phyloP scores from a whole-genome alignment of 208 protist species.

The Wallacemonas rigidus region DNA sequence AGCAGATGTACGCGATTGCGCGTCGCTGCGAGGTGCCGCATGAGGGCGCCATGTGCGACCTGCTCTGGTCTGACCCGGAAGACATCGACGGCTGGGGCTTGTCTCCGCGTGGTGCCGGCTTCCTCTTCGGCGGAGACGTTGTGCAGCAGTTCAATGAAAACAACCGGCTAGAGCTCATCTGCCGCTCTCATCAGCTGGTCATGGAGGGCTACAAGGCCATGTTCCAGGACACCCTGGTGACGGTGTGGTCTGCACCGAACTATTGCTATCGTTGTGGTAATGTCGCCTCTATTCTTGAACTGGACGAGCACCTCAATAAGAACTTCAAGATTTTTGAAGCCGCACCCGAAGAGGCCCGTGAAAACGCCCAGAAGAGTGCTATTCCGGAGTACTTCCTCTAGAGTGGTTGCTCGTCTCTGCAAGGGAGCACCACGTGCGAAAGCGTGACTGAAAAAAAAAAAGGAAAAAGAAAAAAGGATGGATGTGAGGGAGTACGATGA shows the following conservation, averaged over 20 bases:
- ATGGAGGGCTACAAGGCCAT: constrained; percentile 96
- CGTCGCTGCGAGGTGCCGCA: constrained; percentile 98
- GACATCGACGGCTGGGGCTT: constrained; percentile 97
- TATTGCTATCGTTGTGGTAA: constrained; percentile 98
- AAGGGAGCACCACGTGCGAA: neutral
- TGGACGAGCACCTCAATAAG: constrained; percentile 97
- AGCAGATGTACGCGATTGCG: constrained; percentile 96
- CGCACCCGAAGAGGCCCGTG: constrained; percentile 94
- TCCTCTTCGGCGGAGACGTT: constrained; percentile 98
- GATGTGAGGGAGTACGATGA: neutral
- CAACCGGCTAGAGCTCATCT: constrained; percentile 95
- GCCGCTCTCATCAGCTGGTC: constrained; percentile 95
- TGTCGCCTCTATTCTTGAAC: constrained; percentile 97
- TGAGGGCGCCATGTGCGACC: constrained; percentile 98
- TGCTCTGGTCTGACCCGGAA: constrained; percentile 98
- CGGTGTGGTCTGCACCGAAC: constrained; percentile 97
- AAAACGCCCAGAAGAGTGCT: constrained; percentile 60
- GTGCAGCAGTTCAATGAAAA: constrained; percentile 93
- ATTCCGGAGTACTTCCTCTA: constrained; percentile 86
- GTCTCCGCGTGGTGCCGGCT: constrained; percentile 98
- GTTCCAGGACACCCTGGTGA: constrained; percentile 95
- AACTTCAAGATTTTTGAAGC: constrained; percentile 99
- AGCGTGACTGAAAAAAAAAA: neutral
- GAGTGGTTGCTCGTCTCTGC: neutral
- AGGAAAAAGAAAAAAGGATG: constrained; percentile 22